Conservation (phyloP, 345 rosid genomes). For the Zanthoxylum bungeanum region DNA sequence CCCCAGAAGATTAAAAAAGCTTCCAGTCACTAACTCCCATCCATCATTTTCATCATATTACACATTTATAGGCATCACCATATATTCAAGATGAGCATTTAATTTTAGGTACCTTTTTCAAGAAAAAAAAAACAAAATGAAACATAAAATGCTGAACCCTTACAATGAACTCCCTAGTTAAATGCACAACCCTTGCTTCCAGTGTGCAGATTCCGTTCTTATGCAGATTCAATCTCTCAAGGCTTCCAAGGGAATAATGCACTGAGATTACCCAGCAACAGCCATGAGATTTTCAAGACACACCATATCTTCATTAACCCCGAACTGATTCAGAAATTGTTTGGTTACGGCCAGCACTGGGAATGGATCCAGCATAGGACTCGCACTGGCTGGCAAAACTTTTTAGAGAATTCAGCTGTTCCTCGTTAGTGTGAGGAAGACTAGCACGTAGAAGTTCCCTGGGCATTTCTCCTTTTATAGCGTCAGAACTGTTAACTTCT, state of each 20-base stretch:
- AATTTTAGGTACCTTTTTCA: not conserved
- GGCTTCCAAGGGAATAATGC: not conserved
- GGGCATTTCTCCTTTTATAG: slow-evolving; percentile 91
- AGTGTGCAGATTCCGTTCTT: not conserved
- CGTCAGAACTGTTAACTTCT: slow-evolving; percentile 59
- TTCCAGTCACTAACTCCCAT: slow-evolving; percentile 46
- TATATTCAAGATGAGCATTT: slow-evolving; percentile 19
- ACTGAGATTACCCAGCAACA: slow-evolving; percentile 1
- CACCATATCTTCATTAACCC: slow-evolving; percentile 31
- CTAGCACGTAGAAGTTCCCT: slow-evolving; percentile 92
- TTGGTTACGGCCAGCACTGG: slow-evolving; percentile 39
- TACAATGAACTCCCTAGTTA: slow-evolving; percentile 30
- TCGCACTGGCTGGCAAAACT: slow-evolving; percentile 65
- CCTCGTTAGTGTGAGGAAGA: slow-evolving; percentile 83
- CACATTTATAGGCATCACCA: slow-evolving; percentile 39
- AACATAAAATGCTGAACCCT: slow-evolving; percentile 23
- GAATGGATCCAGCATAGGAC: slow-evolving; percentile 32
- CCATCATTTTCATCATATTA: slow-evolving; percentile 28
- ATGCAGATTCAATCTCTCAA: slow-evolving; percentile 15
- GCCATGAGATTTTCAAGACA: not conserved
- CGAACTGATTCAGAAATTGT: slow-evolving; percentile 65
- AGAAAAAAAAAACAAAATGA: not conserved
- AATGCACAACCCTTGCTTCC: slow-evolving; percentile 20
- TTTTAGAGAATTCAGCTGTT: slow-evolving; percentile 66
- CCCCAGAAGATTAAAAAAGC: slow-evolving; percentile 31